A percentile compares a stretch with the other conserved stretches of the same genome.
phyloP scores from a whole-genome alignment of 1,139 yeast species.

The Candida frijolesensis region DNA sequence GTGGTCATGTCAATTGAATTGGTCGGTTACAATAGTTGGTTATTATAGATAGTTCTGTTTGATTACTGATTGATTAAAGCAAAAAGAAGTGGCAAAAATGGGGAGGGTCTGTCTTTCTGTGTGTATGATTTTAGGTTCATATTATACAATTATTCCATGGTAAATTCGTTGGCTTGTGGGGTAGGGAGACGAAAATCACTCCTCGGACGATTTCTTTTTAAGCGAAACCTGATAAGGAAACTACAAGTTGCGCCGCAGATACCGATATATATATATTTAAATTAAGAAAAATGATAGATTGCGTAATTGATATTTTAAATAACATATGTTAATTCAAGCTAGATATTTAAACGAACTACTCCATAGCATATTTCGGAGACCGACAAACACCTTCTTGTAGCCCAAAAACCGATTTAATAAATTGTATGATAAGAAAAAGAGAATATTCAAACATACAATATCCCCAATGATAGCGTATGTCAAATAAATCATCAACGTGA shows the following conservation, averaged over 20 bases:
- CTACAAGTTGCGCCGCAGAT: background rate
- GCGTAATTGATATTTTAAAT: no score
- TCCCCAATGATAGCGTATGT: slow-evolving; percentile 34
- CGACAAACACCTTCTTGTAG: slow-evolving; percentile 12
- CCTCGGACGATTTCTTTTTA: background rate
- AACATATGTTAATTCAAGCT: slow-evolving; percentile 5
- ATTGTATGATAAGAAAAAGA: slow-evolving; percentile 16
- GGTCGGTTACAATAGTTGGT: no score
- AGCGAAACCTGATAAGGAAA: background rate
- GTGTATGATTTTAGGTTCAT: background rate
- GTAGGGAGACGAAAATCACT: background rate
- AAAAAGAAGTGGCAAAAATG: background rate
- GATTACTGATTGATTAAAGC: no score
- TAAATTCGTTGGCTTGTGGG: background rate
- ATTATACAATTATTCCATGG: no score
- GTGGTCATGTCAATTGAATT: background rate
- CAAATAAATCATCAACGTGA: slow-evolving; percentile 29
- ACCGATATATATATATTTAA: background rate
- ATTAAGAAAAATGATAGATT: no score
- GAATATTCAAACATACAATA: slow-evolving; percentile 31
- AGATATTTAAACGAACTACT: slow-evolving; percentile 11
- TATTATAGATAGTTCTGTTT: no score
- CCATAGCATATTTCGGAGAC: slow-evolving; percentile 12
- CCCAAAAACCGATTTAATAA: slow-evolving; percentile 11
- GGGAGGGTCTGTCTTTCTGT: background rate